Evolutionary conservation across 176 grass and related monocot genomes (phyloP), one percentile per base, ranked within the genome.

Genomic region (Guadua angustifolia): DNA sequence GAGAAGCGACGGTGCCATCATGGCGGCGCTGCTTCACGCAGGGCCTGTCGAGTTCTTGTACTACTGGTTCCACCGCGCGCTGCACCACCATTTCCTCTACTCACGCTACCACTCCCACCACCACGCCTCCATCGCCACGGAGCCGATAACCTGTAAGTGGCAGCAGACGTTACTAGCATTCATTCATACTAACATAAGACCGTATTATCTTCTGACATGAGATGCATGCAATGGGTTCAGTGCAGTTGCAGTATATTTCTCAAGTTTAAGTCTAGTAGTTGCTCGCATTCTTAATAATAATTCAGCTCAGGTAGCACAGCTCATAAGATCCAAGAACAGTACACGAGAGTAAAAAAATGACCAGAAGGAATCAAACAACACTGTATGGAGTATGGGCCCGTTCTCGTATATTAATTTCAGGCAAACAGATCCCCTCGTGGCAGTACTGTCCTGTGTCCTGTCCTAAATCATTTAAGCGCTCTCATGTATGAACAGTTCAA

Each of bases 71-170:
- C 93, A 98, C 84, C 86, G 95, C 50, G 95, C 95, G 24, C 87
- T 98, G 79, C 95, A 98, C 87, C 93, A 98, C 84, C 95, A 98
- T 38, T 95, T 93, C 87, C 93, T 98, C 53, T 98, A 95, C 78
- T 88, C 95, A 5, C 91, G 95, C 0, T 95, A 95, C 83, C 95
- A 95, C 71, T 98, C 95, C 12, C 92, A 95, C 63, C 93, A 98
- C 72, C 91, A 98, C 77, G 80, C 91, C 4, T 98, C 93, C 79
- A 93, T 95, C 65, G 95, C 89, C 85, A 98, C 95, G 6, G 95
- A 98, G 62, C 95, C 91, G 14, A 95, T 98, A 36, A 95, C 93
- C 17, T 98, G 93, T 98, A 83, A 94, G 78, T 56, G 9, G 12
- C 39, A 22, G 24, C 57, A 22, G n/a, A 25, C n/a, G 12, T 59